Percentiles rank a stretch among this genome's conserved stretches.
phyloP scores from a whole-genome alignment of 2,329 filamentous ascomycete species.

The Chaetothyriales sp. region DNA sequence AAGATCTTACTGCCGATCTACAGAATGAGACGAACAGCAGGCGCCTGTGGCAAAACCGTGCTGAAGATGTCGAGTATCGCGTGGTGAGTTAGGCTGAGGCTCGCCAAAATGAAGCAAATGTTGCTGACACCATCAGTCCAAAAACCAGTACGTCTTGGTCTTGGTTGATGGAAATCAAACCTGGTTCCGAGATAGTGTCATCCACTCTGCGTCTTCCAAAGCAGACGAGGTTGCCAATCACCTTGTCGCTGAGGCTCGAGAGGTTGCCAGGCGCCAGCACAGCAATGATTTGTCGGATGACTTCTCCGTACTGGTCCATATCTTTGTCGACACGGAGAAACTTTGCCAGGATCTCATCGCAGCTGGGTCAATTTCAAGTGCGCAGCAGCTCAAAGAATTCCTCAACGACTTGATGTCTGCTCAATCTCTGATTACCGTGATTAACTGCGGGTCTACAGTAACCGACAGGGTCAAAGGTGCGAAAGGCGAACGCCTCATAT shows the following conservation, averaged over 20 bases:
- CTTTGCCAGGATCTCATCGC: constrained; percentile 8
- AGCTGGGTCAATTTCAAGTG: constrained; percentile 5
- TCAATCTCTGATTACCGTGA: constrained; percentile 8
- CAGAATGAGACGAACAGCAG: constrained; percentile 10
- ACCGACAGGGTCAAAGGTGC: constrained; percentile 8
- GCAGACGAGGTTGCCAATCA: constrained; percentile 4
- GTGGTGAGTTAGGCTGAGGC: constrained; percentile 2
- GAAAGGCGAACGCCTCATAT: background rate
- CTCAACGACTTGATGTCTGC: constrained; percentile 6
- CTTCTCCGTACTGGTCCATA: constrained; percentile 8
- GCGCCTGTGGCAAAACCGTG: constrained; percentile 11
- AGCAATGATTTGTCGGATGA: constrained; percentile 11
- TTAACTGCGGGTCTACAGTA: constrained; percentile 9
- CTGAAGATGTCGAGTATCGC: constrained; percentile 7
- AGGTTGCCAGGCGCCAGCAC: constrained; percentile 9
- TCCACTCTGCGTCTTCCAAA: constrained; percentile 6
- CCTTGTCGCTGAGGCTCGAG: constrained; percentile 7
- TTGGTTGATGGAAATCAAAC: constrained; percentile 12
- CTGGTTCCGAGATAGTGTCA: constrained; percentile 8
- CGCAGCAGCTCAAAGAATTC: constrained; percentile 8
- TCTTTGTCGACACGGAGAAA: constrained; percentile 12
- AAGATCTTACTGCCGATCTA: constrained; percentile 9
- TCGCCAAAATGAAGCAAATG: background rate
- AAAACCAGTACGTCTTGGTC: constrained; percentile 8
- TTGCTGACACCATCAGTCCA: background rate